These are phyloP conservation scores for Tylopilus sp. DNA, from an alignment of 1,284 basidiomycete genomes.

Conservation along the genomic window DNA sequence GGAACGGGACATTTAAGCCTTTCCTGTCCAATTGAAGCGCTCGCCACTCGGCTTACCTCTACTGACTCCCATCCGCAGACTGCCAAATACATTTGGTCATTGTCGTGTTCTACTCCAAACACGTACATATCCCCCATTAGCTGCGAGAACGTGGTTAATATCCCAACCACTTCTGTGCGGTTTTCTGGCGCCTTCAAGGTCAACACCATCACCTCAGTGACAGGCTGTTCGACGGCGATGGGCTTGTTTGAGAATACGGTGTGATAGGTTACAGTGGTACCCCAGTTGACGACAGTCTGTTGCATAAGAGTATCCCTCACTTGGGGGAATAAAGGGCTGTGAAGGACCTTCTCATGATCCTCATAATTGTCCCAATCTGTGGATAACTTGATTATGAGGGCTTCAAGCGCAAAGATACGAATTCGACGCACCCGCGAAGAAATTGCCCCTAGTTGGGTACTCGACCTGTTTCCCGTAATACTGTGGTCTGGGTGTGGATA, in stretches of 20 bases:
- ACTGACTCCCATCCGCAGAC: constrained; percentile 36
- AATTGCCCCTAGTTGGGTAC: constrained; percentile 15
- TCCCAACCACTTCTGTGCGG: constrained; percentile 22
- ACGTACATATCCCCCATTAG: constrained; percentile 22
- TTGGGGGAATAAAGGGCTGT: background rate
- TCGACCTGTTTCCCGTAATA: constrained; percentile 37
- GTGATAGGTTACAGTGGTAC: constrained; percentile 28
- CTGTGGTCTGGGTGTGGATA: constrained; percentile 25
- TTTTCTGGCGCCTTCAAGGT: constrained; percentile 37
- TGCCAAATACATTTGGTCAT: constrained; percentile 34
- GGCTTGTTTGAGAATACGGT: constrained; percentile 29
- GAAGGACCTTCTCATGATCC: constrained; percentile 25
- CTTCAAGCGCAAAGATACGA: background rate
- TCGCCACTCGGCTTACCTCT: constrained; percentile 27
- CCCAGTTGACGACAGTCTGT: background rate
- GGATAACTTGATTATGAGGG: background rate
- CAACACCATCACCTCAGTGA: constrained; percentile 5
- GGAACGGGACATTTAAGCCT: background rate
- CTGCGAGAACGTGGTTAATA: constrained; percentile 28
- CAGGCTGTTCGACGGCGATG: constrained; percentile 13
- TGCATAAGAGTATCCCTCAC: background rate
- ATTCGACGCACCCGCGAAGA: constrained; percentile 32
- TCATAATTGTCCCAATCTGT: constrained; percentile 44
- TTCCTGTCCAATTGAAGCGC: background rate
- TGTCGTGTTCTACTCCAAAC: constrained; percentile 35